Evolutionary conservation across 179 eudicot genomes (phyloP).

Genomic region (Beta macrorhiza): DNA sequence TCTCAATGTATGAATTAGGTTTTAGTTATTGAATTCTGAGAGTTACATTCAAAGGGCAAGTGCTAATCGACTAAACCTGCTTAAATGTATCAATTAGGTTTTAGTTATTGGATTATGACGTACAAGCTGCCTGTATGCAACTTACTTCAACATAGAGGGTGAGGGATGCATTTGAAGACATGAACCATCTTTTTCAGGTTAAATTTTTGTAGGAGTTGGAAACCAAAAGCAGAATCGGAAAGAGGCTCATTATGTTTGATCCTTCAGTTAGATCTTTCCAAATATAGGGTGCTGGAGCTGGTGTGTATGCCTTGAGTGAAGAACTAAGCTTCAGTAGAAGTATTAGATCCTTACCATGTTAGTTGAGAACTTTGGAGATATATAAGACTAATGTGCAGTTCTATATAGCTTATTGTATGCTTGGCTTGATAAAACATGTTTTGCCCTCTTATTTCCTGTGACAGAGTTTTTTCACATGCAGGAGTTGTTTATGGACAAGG

Average conservation of each 20-base stretch:
- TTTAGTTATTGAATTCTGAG: not conserved
- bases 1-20: not conserved
- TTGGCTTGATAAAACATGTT: not conserved
- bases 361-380: not conserved
- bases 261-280: not conserved
- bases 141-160: not conserved
- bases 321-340: not conserved
- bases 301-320: not conserved
- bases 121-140: not conserved
- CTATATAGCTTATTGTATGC: not conserved
- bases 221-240: not conserved
- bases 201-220: not conserved
- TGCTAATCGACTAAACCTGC: not conserved
- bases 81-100: not conserved
- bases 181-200: not conserved
- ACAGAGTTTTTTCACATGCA: slow-evolving; percentile 17
- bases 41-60: not conserved
- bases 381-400: not conserved
- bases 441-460: not conserved
- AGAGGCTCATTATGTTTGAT: not conserved
- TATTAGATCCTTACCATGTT: not conserved
- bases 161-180: not conserved
- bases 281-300: not conserved
- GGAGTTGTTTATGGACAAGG: slow-evolving; percentile 77
- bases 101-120: not conserved